Base-by-base conservation (phyloP, 2,329 filamentous ascomycete genomes). In the Periglandula ipomoeae region DNA sequence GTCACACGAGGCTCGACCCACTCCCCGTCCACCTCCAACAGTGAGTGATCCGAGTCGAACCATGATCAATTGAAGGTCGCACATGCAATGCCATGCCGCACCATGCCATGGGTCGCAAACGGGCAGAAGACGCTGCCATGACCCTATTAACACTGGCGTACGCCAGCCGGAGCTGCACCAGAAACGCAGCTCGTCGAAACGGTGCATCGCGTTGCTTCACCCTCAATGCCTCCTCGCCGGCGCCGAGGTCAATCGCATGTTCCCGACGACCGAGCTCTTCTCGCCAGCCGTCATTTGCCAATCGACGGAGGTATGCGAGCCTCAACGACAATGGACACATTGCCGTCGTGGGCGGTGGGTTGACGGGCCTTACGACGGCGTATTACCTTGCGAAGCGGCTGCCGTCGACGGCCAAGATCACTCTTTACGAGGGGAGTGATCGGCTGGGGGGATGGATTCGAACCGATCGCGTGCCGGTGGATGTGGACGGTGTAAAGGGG, bases 361-460 rank as follows among this genome's bases (percentile, higher is more conserved):
- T 95, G 61, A 93, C 88, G 1, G 89, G 89, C 45, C 76, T 95
- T 43, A 79, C 84, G 32, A 76, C 82, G 35, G 88, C 89, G 26
- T 88, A 87, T 70, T 89, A 87, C 64, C 73, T 95, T 40, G 74
- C 82, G 11, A 79, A 79, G 55, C 72, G 82, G 58, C 75, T 86
- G n/a, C 80, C 83, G 4, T 51, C 65, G 42, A 72, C 76, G 49
- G 75, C 81, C 30, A 80, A 81, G 46, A 82, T 98, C 59, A 93
- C 87, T 0, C 62, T 98, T 9, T 95, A 89, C 65, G 93, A 98
- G 64, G 76, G 77, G 19, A 76, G 73, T 24, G 63, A 77, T 20
- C 74, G 81, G 19, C 64, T 91, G 1, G 93, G 93, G 39, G 93
- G 93, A 41, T 97, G 90, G 90, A 72, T 97, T 37, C 70, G 81